phyloP scores from a whole-genome alignment of 225 moss, liverwort and hornwort genomes.

The Asterella californica region DNA sequence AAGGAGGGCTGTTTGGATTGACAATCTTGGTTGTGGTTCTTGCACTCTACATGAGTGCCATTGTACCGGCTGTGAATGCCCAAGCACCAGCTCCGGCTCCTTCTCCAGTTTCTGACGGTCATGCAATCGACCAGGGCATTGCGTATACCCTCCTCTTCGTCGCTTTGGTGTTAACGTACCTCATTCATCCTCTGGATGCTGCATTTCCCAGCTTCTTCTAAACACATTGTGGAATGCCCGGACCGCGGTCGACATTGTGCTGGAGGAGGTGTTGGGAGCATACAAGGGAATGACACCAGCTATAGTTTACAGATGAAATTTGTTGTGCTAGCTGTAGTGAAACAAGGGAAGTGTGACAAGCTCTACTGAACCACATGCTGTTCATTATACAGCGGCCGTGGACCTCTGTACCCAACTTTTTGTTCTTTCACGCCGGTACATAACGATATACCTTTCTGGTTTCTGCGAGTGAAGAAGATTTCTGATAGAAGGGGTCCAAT shows the following conservation, averaged over 20 bases:
- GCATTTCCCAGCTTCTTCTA: constrained; percentile 35
- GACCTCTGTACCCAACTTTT: constrained; percentile 6
- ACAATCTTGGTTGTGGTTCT: constrained; percentile 24
- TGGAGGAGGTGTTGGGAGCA: constrained; percentile 1
- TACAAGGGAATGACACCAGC: neutral
- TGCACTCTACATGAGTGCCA: constrained; percentile 20
- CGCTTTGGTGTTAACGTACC: constrained; percentile 48
- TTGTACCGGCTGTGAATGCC: constrained; percentile 30
- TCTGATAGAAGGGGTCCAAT: constrained; percentile 3
- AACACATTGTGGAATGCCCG: neutral
- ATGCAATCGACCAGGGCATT: constrained; percentile 51
- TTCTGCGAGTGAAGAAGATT: neutral
- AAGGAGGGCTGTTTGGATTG: constrained; percentile 10
- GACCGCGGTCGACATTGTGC: neutral
- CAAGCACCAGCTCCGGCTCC: constrained; percentile 27
- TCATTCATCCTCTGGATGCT: constrained; percentile 51
- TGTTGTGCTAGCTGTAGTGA: neutral
- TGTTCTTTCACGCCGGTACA: constrained; percentile 5
- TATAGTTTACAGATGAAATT: neutral
- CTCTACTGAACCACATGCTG: neutral
- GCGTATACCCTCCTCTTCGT: constrained; percentile 46
- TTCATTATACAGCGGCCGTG: constrained; percentile 5
- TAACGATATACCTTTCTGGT: neutral
- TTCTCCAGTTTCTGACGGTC: constrained; percentile 12
- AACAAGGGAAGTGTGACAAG: constrained; percentile 3